Percentiles rank a stretch among this genome's conserved stretches.
phyloP scores from a whole-genome alignment of 345 rosid species.

The Gossypium rotundifolium region DNA sequence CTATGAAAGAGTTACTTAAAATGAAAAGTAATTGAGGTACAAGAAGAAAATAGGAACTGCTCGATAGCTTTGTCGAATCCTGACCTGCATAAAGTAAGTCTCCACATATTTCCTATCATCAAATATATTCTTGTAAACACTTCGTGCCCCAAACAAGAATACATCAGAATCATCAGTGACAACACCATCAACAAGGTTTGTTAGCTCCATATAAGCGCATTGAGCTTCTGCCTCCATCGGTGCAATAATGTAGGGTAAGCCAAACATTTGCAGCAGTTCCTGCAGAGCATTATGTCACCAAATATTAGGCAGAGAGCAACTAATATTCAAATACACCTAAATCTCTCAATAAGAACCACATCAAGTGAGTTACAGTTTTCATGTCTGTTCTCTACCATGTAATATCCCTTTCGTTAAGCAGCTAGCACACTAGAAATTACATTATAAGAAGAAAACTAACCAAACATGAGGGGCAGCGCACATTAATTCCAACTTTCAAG shows the following conservation, averaged over 20 bases:
- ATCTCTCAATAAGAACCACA: not conserved
- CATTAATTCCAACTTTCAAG: not conserved
- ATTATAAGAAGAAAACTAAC: not conserved
- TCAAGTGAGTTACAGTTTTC: not conserved
- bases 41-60: not conserved
- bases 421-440: not conserved
- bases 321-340: constrained; percentile 3
- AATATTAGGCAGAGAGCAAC: not conserved
- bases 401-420: not conserved
- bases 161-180: constrained; percentile 98
- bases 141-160: constrained; percentile 81
- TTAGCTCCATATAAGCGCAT: constrained; percentile 85
- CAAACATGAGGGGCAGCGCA: not conserved
- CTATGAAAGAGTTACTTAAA: not conserved
- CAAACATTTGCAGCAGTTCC: constrained; percentile 98
- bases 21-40: not conserved
- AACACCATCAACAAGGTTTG: constrained; percentile 86
- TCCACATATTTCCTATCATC: constrained; percentile 98
- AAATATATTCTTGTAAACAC: constrained; percentile 91
- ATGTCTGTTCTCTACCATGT: not conserved
- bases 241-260: constrained; percentile 90
- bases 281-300: constrained; percentile 19
- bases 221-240: constrained; percentile 99
- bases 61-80: constrained; percentile 5
- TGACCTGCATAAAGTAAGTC: constrained; percentile 87